phyloP scores from a whole-genome alignment of 2,329 filamentous ascomycete species.

The Coleophoma crateriformis region DNA sequence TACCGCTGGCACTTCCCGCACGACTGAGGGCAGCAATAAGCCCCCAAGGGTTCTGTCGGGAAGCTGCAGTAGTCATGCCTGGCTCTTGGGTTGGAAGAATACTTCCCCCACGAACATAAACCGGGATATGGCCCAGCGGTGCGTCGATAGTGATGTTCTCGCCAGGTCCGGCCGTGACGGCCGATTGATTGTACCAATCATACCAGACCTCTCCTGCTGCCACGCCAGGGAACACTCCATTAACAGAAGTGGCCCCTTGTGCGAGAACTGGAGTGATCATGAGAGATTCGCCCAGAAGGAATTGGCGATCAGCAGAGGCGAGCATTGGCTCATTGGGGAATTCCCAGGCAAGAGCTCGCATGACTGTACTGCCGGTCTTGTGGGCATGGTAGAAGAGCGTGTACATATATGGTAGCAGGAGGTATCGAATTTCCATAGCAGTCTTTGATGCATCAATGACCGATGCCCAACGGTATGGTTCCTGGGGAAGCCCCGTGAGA shows the following conservation, averaged over 20 bases:
- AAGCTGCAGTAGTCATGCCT: constrained; percentile 59
- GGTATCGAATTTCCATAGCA: constrained; percentile 67
- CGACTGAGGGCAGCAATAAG: constrained; percentile 56
- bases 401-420: constrained; percentile 70
- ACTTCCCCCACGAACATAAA: constrained; percentile 63
- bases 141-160: constrained; percentile 55
- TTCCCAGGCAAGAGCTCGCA: constrained; percentile 70
- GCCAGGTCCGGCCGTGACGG: constrained; percentile 43
- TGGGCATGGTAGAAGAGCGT: constrained; percentile 65
- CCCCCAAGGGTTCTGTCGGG: constrained; percentile 60
- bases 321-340: constrained; percentile 67
- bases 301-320: constrained; percentile 63
- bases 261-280: constrained; percentile 64
- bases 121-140: constrained; percentile 63
- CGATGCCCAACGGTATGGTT: constrained; percentile 65
- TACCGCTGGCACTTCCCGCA: constrained; percentile 50
- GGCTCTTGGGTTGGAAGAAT: constrained; percentile 65
- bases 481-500: constrained; percentile 55
- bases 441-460: constrained; percentile 59
- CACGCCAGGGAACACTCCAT: constrained; percentile 65
- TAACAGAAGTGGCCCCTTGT: constrained; percentile 54
- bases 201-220: constrained; percentile 61
- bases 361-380: constrained; percentile 60
- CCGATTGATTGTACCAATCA: constrained; percentile 69
- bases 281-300: constrained; percentile 61